phyloP scores from a whole-genome alignment of 2,329 filamentous ascomycete species.

The Aspergillus sp. region DNA sequence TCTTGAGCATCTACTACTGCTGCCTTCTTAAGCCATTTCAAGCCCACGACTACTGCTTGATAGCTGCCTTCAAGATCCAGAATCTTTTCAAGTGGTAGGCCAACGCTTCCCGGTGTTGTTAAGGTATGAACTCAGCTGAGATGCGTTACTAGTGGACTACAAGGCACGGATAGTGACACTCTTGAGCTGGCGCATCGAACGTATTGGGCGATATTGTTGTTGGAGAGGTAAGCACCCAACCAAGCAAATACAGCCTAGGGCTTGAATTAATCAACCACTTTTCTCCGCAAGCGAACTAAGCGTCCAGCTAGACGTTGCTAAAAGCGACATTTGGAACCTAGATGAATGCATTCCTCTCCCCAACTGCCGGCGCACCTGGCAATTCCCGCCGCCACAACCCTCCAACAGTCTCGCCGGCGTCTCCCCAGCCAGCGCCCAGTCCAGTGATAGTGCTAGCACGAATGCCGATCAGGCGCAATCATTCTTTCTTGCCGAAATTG shows the following conservation, averaged over 20 bases:
- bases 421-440: background rate
- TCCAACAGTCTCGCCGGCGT: background rate
- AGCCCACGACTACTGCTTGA: conserved; percentile 30
- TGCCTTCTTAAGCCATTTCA: conserved; percentile 28
- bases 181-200: conserved; percentile 20
- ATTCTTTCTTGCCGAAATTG: conserved; percentile 36
- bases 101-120: too few species aligned
- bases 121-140: background rate
- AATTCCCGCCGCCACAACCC: conserved; percentile 16
- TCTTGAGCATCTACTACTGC: conserved; percentile 29
- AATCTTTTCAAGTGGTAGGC: conserved; percentile 21
- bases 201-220: conserved; percentile 27
- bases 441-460: background rate
- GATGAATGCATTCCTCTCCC: conserved; percentile 29
- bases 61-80: conserved; percentile 31
- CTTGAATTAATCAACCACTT: too few species aligned
- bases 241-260: too few species aligned
- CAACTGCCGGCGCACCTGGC: conserved; percentile 23
- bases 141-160: background rate
- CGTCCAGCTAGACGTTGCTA: conserved; percentile 28
- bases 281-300: conserved; percentile 20
- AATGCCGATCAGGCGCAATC: conserved; percentile 10
- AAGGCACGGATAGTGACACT: conserved; percentile 6
- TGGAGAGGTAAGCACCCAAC: conserved; percentile 18
- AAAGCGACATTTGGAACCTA: conserved; percentile 29